Evolutionary conservation across 257 asterid species (phyloP).

Genomic region (Ehretia macrophylla): DNA sequence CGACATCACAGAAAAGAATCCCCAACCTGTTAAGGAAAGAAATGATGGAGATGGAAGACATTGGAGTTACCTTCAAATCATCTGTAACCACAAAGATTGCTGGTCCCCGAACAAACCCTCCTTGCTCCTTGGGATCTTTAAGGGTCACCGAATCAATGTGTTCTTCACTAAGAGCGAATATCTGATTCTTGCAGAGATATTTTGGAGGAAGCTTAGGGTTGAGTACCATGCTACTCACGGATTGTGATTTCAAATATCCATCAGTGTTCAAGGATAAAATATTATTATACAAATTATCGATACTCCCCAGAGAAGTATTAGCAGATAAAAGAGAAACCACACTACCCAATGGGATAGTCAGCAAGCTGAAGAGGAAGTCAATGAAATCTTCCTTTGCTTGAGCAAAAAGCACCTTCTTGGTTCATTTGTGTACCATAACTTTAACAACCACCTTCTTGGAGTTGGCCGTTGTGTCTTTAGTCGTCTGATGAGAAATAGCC

Average conservation of each 20-base stretch:
- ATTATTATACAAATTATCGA: too few species aligned
- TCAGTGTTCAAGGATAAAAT: too few species aligned
- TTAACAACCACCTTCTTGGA: slow-evolving; percentile 3
- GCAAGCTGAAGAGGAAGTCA: slow-evolving; percentile 14
- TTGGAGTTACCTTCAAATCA: slow-evolving; percentile 19
- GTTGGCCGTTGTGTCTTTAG: not conserved
- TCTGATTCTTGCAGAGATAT: too few species aligned
- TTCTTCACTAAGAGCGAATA: too few species aligned
- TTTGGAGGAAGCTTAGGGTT: too few species aligned
- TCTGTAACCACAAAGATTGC: slow-evolving; percentile 14
- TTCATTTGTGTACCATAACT: slow-evolving; percentile 9
- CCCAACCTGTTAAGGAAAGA: not conserved
- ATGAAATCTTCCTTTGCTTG: slow-evolving; percentile 16
- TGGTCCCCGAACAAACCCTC: slow-evolving; percentile 6
- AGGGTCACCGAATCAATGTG: not conserved
- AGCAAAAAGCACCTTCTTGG: slow-evolving; percentile 4
- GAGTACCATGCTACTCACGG: too few species aligned
- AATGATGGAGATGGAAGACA: not conserved
- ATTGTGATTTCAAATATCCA: too few species aligned
- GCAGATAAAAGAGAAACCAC: too few species aligned
- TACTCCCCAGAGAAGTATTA: too few species aligned
- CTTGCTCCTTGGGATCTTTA: slow-evolving; percentile 15
- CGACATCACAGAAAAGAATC: slow-evolving; percentile 6
- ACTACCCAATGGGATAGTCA: slow-evolving; percentile 15
- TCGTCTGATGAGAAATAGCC: not conserved